phyloP scores from a whole-genome alignment of 2,329 filamentous ascomycete species.

The Xylaria sp. region DNA sequence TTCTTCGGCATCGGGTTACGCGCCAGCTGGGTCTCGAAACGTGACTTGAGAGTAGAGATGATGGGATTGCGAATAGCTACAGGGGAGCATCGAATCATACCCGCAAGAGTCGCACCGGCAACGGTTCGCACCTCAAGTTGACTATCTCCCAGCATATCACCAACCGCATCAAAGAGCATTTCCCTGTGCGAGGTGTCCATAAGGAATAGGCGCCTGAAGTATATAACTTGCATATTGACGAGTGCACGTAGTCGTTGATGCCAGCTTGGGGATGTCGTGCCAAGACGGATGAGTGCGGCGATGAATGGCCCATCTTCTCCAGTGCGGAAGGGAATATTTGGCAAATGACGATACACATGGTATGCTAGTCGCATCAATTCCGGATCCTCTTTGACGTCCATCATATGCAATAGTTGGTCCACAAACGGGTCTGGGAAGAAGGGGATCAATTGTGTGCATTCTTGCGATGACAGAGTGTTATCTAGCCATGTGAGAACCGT shows the following conservation, averaged over 20 bases:
- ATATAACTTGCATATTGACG: conserved; percentile 98
- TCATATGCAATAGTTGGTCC: conserved; percentile 97
- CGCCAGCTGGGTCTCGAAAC: conserved; percentile 81
- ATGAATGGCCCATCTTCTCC: conserved; percentile 90
- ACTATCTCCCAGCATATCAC: conserved; percentile 89
- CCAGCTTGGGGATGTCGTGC: conserved; percentile 86
- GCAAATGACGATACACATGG: conserved; percentile 94
- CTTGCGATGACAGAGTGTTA: conserved; percentile 87
- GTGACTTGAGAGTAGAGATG: conserved; percentile 77
- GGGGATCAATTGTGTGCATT: conserved; percentile 88
- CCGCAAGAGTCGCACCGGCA: conserved; percentile 90
- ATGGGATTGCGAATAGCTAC: conserved; percentile 80
- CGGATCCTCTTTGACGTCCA: conserved; percentile 99
- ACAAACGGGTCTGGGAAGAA: conserved; percentile 94
- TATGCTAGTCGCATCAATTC: conserved; percentile 95
- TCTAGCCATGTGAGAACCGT: conserved; percentile 97
- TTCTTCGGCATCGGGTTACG: conserved; percentile 89
- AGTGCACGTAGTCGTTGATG: conserved; percentile 94
- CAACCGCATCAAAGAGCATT: conserved; percentile 89
- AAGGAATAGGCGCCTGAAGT: conserved; percentile 95
- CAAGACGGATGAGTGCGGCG: conserved; percentile 85
- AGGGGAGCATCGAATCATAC: conserved; percentile 98
- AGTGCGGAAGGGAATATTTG: conserved; percentile 91
- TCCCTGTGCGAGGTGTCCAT: conserved; percentile 79
- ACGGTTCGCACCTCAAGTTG: conserved; percentile 95